Evolutionary conservation across 306 rosid genomes (phyloP), one percentile per base, ranked within the genome.

Genomic region (Rubus parviflorus): DNA sequence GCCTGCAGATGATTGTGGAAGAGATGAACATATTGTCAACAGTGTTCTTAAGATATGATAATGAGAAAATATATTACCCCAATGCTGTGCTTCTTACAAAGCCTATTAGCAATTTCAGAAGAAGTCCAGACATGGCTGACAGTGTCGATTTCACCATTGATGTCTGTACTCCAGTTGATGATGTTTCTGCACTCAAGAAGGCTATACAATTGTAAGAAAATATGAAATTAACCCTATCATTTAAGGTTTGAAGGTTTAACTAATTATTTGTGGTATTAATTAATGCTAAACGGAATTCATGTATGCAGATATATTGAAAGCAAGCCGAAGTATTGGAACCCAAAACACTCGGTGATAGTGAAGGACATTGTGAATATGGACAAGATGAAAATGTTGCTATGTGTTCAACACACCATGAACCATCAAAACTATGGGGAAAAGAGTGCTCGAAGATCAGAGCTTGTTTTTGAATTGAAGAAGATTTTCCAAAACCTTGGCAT

Each of bases 91-190:
- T 86, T 9, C 87, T 86, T 38, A 86, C 89, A 69, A 86, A 86
- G 62, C 89, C 89, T 11, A 83, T 86, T 35, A 86, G 89, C 81
- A 86, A 86, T 66, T 86, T 83, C 47, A 81, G 83, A 48, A 78
- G 89, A 73, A 86, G 89, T 72, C 89, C 89, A 5, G 89, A 86
- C 75, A 86, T 86, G 89, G 81, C 86, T 15, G 89, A 86, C 16
- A 46, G 16, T 13, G 35, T 86, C 0, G 78, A 86, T 37, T 86
- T 86, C 80, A 58, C 68, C 77, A 83, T 86, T 61, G 89, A 83
- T 25, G 85, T 76, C 51, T 78, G 80, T 41, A 86, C 87, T 72
- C 74, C 87, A 5, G 57, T 72, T 25, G 89, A 86, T 49, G 75
- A 54, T 64, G 71, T 86, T 65, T 68, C 65, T 22, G 84, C 85